Base-by-base conservation (phyloP, 768 basidiomycete genomes). In the Lentinula sp. region DNA sequence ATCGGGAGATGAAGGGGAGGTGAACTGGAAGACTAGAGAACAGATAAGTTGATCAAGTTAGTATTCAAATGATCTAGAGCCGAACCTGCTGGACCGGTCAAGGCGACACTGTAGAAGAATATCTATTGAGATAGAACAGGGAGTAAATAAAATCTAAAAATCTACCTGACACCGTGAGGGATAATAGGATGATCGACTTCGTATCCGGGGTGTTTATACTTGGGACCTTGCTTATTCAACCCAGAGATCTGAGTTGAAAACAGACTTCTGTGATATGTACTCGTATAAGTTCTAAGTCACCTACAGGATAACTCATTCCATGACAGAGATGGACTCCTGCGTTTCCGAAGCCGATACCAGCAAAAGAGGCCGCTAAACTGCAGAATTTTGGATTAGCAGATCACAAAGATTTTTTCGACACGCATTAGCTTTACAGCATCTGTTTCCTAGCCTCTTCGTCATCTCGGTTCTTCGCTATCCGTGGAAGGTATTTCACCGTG, bases 311-410 rank as follows among this genome's bases (percentile, higher is more conserved):
- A 67, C 89, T 91, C 80, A 93, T 91, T 55, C 92, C 93, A 66
- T 94, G 93, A 65, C 91, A 93, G 56, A 95, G 70, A 73, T 95
- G 93, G 3, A 95, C 92, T 4, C 93, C 94, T 9, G 95, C 94
- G 68, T 94, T 95, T 35, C 94, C 93, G 66, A 95, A 95, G 1
- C 95, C 95, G 50, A 96, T 96, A 37, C 95, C 95, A 64, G 95
- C 95, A 63, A 96, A 95, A 11, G 94, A 94, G 11, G 95, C 84
- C 1, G 95, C 95, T 62, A 98, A 78, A 35, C 93, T 95, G 65
- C 53, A 21, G 21, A 28, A 16, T 3, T 31, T 39, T 57, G 55
- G 57, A 65, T 35, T 50, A 51, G 62, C 52, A 37, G n/a, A 23
- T 15, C 9, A 40, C 11, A 18, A 8, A 18, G 9, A 4, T 16